Evolutionary conservation across 179 eudicot genomes (phyloP).

Genomic region (Nepenthes alata): DNA sequence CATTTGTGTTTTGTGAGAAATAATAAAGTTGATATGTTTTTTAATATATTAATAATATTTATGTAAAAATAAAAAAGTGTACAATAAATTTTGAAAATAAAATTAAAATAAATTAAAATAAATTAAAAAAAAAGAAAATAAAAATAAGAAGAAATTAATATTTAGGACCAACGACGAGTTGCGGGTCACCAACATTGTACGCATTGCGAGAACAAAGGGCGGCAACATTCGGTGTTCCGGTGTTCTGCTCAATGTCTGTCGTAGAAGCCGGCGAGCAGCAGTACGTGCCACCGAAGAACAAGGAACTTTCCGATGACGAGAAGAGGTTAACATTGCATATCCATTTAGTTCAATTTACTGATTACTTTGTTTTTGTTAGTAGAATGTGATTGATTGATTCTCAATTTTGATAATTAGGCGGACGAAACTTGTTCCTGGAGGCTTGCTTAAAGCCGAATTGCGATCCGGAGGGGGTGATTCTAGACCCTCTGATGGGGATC

Average conservation of each 20-base stretch:
- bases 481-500: constrained; percentile 78
- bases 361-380: neutral
- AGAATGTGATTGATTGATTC: neutral
- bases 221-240: too few relatives aligned
- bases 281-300: constrained; percentile 38
- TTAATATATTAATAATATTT: too few relatives aligned
- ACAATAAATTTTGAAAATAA: too few relatives aligned
- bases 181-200: too few relatives aligned
- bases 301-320: constrained; percentile 48
- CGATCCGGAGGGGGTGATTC: constrained; percentile 78
- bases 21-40: too few relatives aligned
- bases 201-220: too few relatives aligned
- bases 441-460: constrained; percentile 73
- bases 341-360: neutral
- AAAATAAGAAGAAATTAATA: too few relatives aligned
- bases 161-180: too few relatives aligned
- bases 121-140: too few relatives aligned
- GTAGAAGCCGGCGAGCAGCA: constrained; percentile 29
- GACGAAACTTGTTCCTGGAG: constrained; percentile 73
- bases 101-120: too few relatives aligned
- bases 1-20: too few relatives aligned
- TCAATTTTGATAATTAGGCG: constrained; percentile 29
- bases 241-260: constrained; percentile 35
- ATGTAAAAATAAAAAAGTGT: too few relatives aligned
- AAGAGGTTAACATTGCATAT: constrained; percentile 34